Evolutionary conservation across 179 eudicot genomes (phyloP).

Genomic region (Gypsophila paniculata): DNA sequence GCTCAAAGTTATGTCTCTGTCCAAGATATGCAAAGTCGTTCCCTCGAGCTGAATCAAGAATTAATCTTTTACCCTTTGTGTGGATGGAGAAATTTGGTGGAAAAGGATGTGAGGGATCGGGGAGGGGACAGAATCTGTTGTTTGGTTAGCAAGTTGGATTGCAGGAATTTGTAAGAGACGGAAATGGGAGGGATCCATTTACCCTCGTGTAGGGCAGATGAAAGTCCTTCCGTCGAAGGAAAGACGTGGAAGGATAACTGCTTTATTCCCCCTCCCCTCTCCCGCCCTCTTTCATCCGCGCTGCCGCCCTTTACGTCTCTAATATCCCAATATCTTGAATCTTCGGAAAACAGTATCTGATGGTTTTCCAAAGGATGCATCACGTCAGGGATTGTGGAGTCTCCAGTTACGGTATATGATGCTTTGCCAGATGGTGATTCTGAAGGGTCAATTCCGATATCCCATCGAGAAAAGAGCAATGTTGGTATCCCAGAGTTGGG

Average conservation of each 20-base stretch:
- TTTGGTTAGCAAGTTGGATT: too few species aligned
- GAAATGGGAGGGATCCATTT: not conserved
- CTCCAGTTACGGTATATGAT: too few species aligned
- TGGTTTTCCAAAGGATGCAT: too few species aligned
- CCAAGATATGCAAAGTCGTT: constrained; percentile 40
- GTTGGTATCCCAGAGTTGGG: not conserved
- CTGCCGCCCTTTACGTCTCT: not conserved
- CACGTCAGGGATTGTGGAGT: too few species aligned
- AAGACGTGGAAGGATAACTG: not conserved
- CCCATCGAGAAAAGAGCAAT: too few species aligned
- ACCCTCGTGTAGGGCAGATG: not conserved
- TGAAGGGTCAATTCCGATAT: too few species aligned
- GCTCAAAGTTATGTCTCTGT: constrained; percentile 61
- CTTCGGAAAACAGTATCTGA: too few species aligned
- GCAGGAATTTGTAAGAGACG: not conserved
- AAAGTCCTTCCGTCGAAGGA: not conserved
- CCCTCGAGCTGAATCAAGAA: constrained; percentile 25
- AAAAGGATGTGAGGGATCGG: not conserved
- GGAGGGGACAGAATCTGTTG: too few species aligned
- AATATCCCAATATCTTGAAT: too few species aligned
- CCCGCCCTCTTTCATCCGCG: not conserved
- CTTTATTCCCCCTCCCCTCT: not conserved
- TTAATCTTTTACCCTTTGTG: not conserved
- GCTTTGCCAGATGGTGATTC: too few species aligned
- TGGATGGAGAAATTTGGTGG: not conserved